Evolutionary conservation across 306 rosid genomes (phyloP).

Genomic region (Herpetospermum pedunculosum): DNA sequence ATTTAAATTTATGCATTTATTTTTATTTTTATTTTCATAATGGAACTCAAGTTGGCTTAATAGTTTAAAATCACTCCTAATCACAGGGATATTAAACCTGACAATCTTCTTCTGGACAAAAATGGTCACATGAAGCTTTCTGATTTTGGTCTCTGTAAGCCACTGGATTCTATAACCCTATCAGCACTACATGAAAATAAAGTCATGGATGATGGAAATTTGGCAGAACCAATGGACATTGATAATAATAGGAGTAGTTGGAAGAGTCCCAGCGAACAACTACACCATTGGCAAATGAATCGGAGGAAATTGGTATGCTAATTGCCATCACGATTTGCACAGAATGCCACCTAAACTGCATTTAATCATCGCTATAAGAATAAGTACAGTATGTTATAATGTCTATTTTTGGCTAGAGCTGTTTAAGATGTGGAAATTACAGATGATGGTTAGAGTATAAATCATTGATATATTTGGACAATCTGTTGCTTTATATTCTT

Average conservation of each 20-base stretch:
- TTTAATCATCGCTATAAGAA: neutral
- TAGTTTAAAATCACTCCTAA: conserved; percentile 18
- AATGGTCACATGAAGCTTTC: conserved; percentile 98
- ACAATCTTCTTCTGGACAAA: conserved; percentile 88
- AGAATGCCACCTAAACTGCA: neutral
- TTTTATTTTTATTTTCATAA: neutral
- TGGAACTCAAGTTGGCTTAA: conserved; percentile 5
- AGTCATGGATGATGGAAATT: conserved; percentile 62
- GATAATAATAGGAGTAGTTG: conserved; percentile 68
- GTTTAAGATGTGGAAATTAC: neutral
- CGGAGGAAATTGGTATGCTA: conserved; percentile 88
- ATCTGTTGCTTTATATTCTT: too few relatives aligned
- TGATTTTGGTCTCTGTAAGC: conserved; percentile 98
- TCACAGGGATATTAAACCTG: conserved; percentile 93
- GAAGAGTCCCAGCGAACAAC: conserved; percentile 91
- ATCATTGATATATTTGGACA: neutral
- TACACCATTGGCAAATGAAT: conserved; percentile 98
- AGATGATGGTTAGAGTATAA: neutral
- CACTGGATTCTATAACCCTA: conserved; percentile 79
- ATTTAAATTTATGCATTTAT: neutral
- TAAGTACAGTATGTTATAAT: neutral
- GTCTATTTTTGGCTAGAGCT: neutral
- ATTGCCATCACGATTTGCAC: conserved; percentile 10
- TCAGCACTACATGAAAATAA: conserved; percentile 88
- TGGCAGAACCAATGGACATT: conserved; percentile 82